phyloP scores from a whole-genome alignment of 2,329 filamentous ascomycete species.

The Rhynchosporium secalis region DNA sequence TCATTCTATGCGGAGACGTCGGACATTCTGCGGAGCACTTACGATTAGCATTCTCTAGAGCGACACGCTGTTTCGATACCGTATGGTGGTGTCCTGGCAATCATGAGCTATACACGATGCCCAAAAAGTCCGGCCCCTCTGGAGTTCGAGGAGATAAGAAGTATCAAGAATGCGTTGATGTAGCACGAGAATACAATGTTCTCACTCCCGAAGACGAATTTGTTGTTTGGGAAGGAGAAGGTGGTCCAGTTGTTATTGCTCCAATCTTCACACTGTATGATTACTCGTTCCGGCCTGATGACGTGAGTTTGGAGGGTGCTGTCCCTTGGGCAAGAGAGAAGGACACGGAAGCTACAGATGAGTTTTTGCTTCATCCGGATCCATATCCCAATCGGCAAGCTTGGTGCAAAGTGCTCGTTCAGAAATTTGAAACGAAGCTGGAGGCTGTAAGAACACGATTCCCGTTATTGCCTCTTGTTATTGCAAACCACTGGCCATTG shows the following conservation, averaged over 20 bases:
- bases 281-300: background rate
- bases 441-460: background rate
- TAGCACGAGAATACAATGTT: constrained; percentile 1
- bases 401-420: constrained; percentile 5
- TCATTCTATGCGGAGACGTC: background rate
- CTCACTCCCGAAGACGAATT: background rate
- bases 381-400: background rate
- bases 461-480: background rate
- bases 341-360: background rate
- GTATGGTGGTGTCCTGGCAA: background rate
- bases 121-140: background rate
- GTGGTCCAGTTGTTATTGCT: background rate
- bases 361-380: background rate
- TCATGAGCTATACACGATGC: background rate
- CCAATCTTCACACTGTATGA: background rate
- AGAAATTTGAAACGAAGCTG: constrained; percentile 2
- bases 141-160: background rate
- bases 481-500: background rate
- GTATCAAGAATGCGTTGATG: background rate
- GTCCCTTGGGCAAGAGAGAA: background rate
- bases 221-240: background rate
- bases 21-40: background rate
- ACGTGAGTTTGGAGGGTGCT: background rate
- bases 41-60: background rate
- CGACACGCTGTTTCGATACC: background rate